Evolutionary conservation across 2,329 filamentous ascomycete genomes (phyloP).

Genomic region (Exophiala xenobiotica): DNA sequence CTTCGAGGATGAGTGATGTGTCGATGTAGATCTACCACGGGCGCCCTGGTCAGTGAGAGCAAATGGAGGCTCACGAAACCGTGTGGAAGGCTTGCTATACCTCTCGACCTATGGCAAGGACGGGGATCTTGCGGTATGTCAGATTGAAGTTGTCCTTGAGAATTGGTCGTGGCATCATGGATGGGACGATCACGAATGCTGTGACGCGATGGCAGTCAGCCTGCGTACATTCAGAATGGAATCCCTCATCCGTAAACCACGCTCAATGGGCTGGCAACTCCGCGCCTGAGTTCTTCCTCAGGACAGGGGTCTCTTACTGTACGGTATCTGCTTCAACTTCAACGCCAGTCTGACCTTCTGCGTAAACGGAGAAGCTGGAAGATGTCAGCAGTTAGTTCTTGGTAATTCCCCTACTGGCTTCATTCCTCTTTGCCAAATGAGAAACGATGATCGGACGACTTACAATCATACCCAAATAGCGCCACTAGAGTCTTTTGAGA

Average conservation of each 20-base stretch:
- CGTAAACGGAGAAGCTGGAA: conserved; percentile 26
- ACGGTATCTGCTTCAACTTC: conserved; percentile 25
- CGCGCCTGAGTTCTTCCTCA: background rate
- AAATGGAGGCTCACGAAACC: no score
- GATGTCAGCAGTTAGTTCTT: background rate
- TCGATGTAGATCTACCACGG: conserved; percentile 25
- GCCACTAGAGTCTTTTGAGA: conserved; percentile 15
- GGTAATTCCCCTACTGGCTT: no score
- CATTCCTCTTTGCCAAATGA: no score
- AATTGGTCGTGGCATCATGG: conserved; percentile 65
- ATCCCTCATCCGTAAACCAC: no score
- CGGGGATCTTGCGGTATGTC: conserved; percentile 66
- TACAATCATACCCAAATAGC: conserved; percentile 30
- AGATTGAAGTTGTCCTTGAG: conserved; percentile 59
- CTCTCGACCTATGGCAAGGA: conserved; percentile 64
- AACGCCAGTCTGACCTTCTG: conserved; percentile 25
- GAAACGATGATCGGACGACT: background rate
- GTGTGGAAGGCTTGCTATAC: conserved; percentile 4
- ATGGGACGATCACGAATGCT: conserved; percentile 42
- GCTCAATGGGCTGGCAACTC: no score
- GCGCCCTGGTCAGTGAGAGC: background rate
- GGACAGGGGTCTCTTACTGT: no score
- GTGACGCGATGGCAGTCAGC: background rate
- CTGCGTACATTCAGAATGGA: no score
- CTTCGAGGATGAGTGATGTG: conserved; percentile 26